Percentiles rank a stretch among this genome's conserved stretches.
phyloP scores from a whole-genome alignment of 2,329 filamentous ascomycete species.

The Cladosporium sp. region DNA sequence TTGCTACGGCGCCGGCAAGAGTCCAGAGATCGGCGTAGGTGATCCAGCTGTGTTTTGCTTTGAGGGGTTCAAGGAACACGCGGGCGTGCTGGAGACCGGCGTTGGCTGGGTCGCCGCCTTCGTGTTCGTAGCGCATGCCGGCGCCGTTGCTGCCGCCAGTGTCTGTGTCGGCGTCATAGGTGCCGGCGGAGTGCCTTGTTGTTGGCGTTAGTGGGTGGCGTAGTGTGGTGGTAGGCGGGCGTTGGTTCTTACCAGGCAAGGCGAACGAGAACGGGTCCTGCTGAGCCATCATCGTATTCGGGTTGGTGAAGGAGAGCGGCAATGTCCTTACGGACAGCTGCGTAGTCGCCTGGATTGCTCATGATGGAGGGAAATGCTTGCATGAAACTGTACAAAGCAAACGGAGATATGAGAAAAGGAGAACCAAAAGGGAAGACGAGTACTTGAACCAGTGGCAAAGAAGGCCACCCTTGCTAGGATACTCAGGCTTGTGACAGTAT shows the following conservation, averaged over 20 bases:
- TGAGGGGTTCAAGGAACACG: constrained; percentile 60
- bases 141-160: constrained; percentile 62
- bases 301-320: constrained; percentile 41
- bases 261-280: constrained; percentile 59
- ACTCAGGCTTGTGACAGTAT: background rate
- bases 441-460: constrained; percentile 10
- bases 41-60: constrained; percentile 56
- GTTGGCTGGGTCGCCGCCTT: constrained; percentile 61
- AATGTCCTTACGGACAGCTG: constrained; percentile 52
- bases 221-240: background rate
- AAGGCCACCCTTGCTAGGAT: background rate
- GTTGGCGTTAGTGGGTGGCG: background rate
- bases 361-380: background rate
- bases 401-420: background rate
- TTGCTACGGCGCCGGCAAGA: constrained; percentile 54
- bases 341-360: constrained; percentile 26
- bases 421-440: background rate
- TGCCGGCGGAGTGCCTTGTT: constrained; percentile 57
- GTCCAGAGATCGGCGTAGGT: constrained; percentile 65
- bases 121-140: constrained; percentile 61
- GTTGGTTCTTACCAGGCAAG: constrained; percentile 51
- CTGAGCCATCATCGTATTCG: constrained; percentile 61
- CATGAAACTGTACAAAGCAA: background rate
- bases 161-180: constrained; percentile 54
- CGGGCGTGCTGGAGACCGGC: constrained; percentile 60